Evolutionary conservation across 169 alveolate genomes (phyloP).

Genomic region (Plasmodium ovale): DNA sequence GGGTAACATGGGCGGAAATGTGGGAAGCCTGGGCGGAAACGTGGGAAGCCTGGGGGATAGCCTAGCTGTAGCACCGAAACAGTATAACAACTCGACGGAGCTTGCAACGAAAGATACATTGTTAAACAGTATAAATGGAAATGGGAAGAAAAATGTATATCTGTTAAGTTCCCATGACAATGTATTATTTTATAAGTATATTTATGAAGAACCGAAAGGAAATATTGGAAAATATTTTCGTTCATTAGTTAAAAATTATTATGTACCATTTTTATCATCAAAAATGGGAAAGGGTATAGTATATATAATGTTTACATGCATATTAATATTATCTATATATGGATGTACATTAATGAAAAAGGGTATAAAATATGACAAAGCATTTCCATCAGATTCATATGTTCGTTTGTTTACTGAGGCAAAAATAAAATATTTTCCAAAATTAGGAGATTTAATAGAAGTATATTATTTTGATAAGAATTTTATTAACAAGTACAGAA

Average conservation of each 20-base stretch:
- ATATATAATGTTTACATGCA: constrained; percentile 7
- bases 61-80: neutral
- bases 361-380: constrained; percentile 69
- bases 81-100: constrained; percentile 30
- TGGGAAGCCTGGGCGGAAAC: neutral
- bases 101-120: constrained; percentile 46
- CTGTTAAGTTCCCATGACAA: constrained; percentile 59
- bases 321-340: constrained; percentile 30
- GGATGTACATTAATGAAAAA: constrained; percentile 72
- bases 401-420: constrained; percentile 35
- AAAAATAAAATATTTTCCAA: constrained; percentile 26
- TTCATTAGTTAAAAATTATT: constrained; percentile 36
- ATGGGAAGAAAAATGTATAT: constrained; percentile 30
- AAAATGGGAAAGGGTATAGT: constrained; percentile 37
- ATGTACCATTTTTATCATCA: constrained; percentile 66
- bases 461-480: constrained; percentile 61
- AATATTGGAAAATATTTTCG: constrained; percentile 62
- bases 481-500: constrained; percentile 28
- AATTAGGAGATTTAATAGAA: constrained; percentile 54
- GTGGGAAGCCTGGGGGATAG: no score
- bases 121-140: neutral
- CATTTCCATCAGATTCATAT: constrained; percentile 60
- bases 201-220: constrained; percentile 73
- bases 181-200: constrained; percentile 65
- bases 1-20: neutral